Evolutionary conservation across 2,329 filamentous ascomycete genomes (phyloP).

Genomic region (Apiospora koreana): DNA sequence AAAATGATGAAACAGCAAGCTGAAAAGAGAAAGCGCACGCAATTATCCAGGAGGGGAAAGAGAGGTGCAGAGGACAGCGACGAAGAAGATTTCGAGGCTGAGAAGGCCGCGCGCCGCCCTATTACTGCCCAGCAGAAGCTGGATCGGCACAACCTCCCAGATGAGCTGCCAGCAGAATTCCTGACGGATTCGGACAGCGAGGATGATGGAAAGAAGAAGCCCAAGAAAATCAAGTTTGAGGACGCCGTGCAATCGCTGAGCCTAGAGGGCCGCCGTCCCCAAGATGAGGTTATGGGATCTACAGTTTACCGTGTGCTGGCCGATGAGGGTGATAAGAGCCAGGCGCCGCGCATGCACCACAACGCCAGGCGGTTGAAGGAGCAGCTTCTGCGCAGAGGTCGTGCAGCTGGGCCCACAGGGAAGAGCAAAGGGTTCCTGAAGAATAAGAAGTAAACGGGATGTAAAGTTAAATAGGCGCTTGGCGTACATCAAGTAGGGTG

Average conservation of each 20-base stretch:
- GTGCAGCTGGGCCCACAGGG: slow-evolving; percentile 31
- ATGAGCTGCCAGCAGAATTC: slow-evolving; percentile 54
- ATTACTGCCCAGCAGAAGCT: slow-evolving; percentile 18
- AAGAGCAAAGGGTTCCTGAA: slow-evolving; percentile 49
- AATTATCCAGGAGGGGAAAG: slow-evolving; percentile 16
- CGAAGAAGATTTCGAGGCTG: slow-evolving; percentile 18
- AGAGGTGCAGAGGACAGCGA: slow-evolving; percentile 11
- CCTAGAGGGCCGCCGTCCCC: slow-evolving; percentile 39
- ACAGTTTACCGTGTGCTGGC: slow-evolving; percentile 55
- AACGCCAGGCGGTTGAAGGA: slow-evolving; percentile 44
- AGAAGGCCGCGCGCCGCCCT: slow-evolving; percentile 20
- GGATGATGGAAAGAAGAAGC: slow-evolving; percentile 25
- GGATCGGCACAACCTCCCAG: slow-evolving; percentile 41
- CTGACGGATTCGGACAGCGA: slow-evolving; percentile 48
- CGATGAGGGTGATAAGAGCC: slow-evolving; percentile 43
- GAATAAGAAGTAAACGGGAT: slow-evolving; percentile 23
- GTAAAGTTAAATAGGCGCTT: background rate
- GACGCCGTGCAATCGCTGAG: slow-evolving; percentile 39
- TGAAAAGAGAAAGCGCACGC: slow-evolving; percentile 44
- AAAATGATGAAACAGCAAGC: slow-evolving; percentile 57
- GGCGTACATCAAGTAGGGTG: background rate
- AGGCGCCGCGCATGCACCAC: slow-evolving; percentile 51
- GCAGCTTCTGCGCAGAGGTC: slow-evolving; percentile 46
- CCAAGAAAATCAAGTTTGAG: slow-evolving; percentile 48
- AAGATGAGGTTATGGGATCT: slow-evolving; percentile 51